Evolutionary conservation across 331 rosid genomes (phyloP).

Genomic region (Arachis monticola): DNA sequence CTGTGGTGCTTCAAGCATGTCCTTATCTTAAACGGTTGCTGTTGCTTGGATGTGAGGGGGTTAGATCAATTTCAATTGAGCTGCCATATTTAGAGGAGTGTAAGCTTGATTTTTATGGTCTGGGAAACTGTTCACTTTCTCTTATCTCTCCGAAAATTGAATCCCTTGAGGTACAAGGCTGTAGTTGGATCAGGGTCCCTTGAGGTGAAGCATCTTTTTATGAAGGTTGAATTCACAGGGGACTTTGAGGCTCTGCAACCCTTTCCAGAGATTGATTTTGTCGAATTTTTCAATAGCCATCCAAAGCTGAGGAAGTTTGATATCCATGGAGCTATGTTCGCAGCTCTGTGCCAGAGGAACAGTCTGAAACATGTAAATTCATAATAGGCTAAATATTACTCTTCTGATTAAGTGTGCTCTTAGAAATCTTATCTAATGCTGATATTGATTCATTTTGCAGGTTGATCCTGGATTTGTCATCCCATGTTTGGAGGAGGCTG

Average conservation of each 20-base stretch:
- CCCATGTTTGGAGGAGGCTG: constrained; percentile 71
- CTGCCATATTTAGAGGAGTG: constrained; percentile 64
- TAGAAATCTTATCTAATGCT: background rate
- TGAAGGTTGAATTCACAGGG: too few relatives aligned
- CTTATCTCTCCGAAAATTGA: too few relatives aligned
- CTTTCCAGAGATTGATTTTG: too few relatives aligned
- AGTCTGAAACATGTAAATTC: constrained; percentile 64
- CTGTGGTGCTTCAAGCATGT: constrained; percentile 50
- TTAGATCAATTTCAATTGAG: constrained; percentile 54
- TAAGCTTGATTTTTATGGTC: constrained; percentile 78
- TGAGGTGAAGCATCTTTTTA: too few relatives aligned
- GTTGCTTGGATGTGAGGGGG: constrained; percentile 75
- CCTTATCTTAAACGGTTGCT: constrained; percentile 62
- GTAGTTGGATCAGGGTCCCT: too few relatives aligned
- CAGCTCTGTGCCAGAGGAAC: constrained; percentile 82
- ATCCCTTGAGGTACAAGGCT: too few relatives aligned
- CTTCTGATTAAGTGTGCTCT: constrained; percentile 15
- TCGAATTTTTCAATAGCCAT: too few relatives aligned
- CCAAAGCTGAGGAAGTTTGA: constrained; percentile 64
- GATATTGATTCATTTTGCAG: constrained; percentile 43
- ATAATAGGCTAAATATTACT: background rate
- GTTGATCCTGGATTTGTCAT: constrained; percentile 64
- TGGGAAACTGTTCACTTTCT: constrained; percentile 32
- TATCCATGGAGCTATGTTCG: constrained; percentile 90
- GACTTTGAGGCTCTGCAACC: too few relatives aligned